phyloP scores from a whole-genome alignment of 2,329 filamentous ascomycete species.

The Gaeumannomyces tritici region DNA sequence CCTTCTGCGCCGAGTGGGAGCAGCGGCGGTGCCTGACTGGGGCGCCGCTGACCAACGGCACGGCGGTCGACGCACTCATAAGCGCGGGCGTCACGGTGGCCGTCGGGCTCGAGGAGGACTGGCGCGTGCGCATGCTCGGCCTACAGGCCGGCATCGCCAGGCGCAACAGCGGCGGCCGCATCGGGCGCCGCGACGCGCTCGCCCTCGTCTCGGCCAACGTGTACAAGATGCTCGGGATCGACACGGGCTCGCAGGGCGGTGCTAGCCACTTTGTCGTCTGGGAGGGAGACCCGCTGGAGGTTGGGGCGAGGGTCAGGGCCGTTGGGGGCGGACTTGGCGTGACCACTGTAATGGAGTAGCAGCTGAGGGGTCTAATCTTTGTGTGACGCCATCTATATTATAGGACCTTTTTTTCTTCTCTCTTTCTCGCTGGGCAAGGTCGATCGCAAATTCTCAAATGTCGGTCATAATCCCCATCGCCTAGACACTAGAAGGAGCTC shows the following conservation, averaged over 20 bases:
- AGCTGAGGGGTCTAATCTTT: no score
- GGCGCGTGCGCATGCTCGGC: slow-evolving; percentile 49
- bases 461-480: no score
- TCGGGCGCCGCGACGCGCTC: slow-evolving; percentile 45
- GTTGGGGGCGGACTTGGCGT: slow-evolving; percentile 33
- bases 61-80: slow-evolving; percentile 46
- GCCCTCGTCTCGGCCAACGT: slow-evolving; percentile 48
- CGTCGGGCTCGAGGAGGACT: slow-evolving; percentile 52
- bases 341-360: slow-evolving; percentile 23
- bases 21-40: slow-evolving; percentile 52
- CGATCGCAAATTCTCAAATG: no score
- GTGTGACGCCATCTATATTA: no score
- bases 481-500: no score
- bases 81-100: slow-evolving; percentile 49
- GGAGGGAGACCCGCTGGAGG: slow-evolving; percentile 53
- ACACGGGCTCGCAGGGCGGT: slow-evolving; percentile 13
- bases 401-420: not conserved
- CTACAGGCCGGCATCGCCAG: slow-evolving; percentile 51
- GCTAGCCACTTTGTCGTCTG: slow-evolving; percentile 47
- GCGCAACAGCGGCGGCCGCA: slow-evolving; percentile 43
- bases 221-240: slow-evolving; percentile 45
- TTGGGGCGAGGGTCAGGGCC: slow-evolving; percentile 44
- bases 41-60: slow-evolving; percentile 57
- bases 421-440: no score
- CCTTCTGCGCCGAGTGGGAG: slow-evolving; percentile 48